Evolutionary conservation across 305 asterid species (phyloP), one percentile per base, ranked within the genome.

Genomic region (Fraxinus nigra): DNA sequence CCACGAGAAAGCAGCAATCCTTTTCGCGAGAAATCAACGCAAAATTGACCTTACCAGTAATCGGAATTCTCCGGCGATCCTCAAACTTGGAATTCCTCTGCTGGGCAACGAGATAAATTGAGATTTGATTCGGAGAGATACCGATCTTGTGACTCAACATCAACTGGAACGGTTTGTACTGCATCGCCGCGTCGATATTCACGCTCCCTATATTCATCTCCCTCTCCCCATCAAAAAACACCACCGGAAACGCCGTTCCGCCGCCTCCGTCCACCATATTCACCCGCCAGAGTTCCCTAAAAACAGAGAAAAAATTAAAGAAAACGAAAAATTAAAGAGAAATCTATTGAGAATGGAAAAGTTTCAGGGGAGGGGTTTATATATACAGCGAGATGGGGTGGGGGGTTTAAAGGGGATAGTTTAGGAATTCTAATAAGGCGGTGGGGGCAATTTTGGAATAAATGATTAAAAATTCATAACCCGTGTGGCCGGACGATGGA

Each of bases 51-150:
- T 93, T 95, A 0, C 93, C 91, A 72, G 97, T 95, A 72, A 95
- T 77, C 46, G 97, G 98, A 24, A 87, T 87, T 65, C 86, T 83
- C 65, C 92, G 86, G 16, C 94, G 93, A 24, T 86, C 86, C 79
- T 91, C 92, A 56, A 81, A 74, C 34, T 70, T 85, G 0, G 87
- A 85, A 10, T 26, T 67, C 76, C 79, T 87, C 56, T 77, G 74
- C 87, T 87, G 85, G 81, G 88, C 88, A 74, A 90, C 87, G 76
- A 93, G 90, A 84, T 92, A 95, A 82, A 92, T 93, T 3, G 98
- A 91, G 80, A 95, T 91, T 85, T 92, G 95, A 74, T 95, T 95
- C 26, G 97, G 97, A 0, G 97, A 93, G 56, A 95, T 89, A 74
- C 99, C 99, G 78, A 95, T 93, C 85, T 80, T 92, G 85, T 87